A percentile compares a stretch with the other conserved stretches of the same genome.
Conservation (phyloP, 23 red algal species). For the Agarophyton chilense region DNA sequence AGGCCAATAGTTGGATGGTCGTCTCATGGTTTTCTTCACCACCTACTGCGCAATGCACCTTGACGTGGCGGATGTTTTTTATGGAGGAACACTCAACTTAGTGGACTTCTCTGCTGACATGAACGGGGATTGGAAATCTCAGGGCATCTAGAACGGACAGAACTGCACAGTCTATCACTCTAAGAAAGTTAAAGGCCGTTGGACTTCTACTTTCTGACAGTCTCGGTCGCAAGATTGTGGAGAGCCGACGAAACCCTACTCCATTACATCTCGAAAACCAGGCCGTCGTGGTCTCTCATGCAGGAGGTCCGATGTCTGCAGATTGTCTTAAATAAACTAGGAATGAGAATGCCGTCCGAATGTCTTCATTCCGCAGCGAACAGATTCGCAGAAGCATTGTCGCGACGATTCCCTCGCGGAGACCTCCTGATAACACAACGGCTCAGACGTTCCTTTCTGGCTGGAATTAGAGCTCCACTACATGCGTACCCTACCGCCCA, state of each 20-base stretch:
- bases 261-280: slow-evolving; percentile 54
- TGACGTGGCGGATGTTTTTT: slow-evolving; percentile 30
- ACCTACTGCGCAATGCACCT: slow-evolving; percentile 9
- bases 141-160: slow-evolving; percentile 32
- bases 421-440: slow-evolving; percentile 14
- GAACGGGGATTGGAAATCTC: neutral
- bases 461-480: neutral
- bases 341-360: neutral
- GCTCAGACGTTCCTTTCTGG: slow-evolving; percentile 38
- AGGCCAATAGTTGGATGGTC: neutral
- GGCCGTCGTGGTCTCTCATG: slow-evolving; percentile 18
- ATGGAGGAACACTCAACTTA: slow-evolving; percentile 2
- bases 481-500: neutral
- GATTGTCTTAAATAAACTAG: neutral
- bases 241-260: neutral
- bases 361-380: slow-evolving; percentile 15
- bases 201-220: neutral
- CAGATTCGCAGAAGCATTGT: neutral
- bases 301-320: slow-evolving; percentile 18
- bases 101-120: neutral
- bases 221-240: neutral
- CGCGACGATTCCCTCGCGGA: slow-evolving; percentile 26
- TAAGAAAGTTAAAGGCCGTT: slow-evolving; percentile 26
- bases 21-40: neutral
- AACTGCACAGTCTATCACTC: neutral